Conservation (phyloP, 164 flowering plant species). For the Aristolochia contorta region DNA sequence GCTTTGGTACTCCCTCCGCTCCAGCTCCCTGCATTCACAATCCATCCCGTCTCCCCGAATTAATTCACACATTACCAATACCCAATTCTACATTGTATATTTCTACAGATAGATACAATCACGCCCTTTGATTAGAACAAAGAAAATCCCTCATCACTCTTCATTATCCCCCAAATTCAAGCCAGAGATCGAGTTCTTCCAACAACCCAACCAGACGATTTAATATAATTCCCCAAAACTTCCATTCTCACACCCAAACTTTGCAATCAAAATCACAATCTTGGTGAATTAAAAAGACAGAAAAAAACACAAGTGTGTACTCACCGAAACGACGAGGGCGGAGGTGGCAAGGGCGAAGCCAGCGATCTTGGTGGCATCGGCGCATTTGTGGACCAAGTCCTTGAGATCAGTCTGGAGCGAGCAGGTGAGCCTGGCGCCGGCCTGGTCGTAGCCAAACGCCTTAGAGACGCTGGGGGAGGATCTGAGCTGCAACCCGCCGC, state of each 20-base stretch:
- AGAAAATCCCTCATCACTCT: too few relatives aligned
- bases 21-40: conserved; percentile 78
- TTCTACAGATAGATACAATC: too few relatives aligned
- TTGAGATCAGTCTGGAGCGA: conserved; percentile 69
- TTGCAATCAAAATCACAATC: not conserved
- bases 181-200: too few relatives aligned
- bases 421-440: conserved; percentile 49
- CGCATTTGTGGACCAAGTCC: conserved; percentile 58
- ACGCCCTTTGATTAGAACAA: too few relatives aligned
- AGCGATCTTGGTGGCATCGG: conserved; percentile 75
- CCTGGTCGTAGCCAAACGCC: conserved; percentile 52
- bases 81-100: too few relatives aligned
- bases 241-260: too few relatives aligned
- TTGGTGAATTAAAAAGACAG: too few relatives aligned
- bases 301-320: conserved; percentile 1
- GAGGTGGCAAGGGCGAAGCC: conserved; percentile 94
- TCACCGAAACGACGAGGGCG: conserved; percentile 76
- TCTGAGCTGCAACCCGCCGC: conserved; percentile 31
- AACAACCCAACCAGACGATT: too few relatives aligned
- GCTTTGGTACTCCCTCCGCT: conserved; percentile 82
- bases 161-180: too few relatives aligned
- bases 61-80: too few relatives aligned
- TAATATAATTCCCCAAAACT: too few relatives aligned
- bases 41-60: too few relatives aligned
- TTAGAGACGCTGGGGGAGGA: conserved; percentile 45